Percentiles rank a stretch among this genome's conserved stretches.
phyloP scores from a whole-genome alignment of 306 rosid species.

The Vachellia collinsii region DNA sequence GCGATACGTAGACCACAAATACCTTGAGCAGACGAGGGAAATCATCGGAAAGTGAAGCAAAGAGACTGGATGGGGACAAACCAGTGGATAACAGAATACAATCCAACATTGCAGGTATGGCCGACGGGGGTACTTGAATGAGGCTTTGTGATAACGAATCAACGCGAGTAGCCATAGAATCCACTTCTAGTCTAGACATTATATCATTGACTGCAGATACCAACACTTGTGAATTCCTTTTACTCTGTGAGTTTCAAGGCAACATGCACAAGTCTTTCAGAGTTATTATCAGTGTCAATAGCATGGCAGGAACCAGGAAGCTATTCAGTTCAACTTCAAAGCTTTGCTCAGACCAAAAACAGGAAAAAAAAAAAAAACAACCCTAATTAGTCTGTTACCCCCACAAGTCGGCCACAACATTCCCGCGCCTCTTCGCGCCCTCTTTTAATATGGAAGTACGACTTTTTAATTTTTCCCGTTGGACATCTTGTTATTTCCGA shows the following conservation, averaged over 20 bases:
- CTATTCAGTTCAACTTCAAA: not conserved
- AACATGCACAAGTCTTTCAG: too few relatives aligned
- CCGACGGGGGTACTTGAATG: conserved; percentile 62
- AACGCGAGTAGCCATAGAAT: conserved; percentile 53
- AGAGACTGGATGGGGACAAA: conserved; percentile 58
- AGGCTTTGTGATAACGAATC: conserved; percentile 63
- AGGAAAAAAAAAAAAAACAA: not conserved
- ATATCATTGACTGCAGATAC: not conserved
- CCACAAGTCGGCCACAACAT: not conserved
- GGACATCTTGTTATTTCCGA: too few relatives aligned
- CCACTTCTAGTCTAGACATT: conserved; percentile 46
- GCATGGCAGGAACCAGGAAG: not conserved
- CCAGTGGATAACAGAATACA: conserved; percentile 72
- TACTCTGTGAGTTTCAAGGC: not conserved
- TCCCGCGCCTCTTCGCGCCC: not conserved
- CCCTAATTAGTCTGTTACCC: not conserved
- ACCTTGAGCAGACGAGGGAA: conserved; percentile 66
- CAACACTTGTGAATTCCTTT: not conserved
- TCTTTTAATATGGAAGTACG: not conserved
- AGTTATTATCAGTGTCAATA: not conserved
- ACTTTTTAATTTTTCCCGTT: not conserved
- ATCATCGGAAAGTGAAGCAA: conserved; percentile 58
- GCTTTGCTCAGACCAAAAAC: not conserved
- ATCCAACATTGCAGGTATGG: conserved; percentile 75
- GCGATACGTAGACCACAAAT: conserved; percentile 24